Conservation (phyloP, 2,329 filamentous ascomycete genomes). For the Aureobasidium lini region DNA sequence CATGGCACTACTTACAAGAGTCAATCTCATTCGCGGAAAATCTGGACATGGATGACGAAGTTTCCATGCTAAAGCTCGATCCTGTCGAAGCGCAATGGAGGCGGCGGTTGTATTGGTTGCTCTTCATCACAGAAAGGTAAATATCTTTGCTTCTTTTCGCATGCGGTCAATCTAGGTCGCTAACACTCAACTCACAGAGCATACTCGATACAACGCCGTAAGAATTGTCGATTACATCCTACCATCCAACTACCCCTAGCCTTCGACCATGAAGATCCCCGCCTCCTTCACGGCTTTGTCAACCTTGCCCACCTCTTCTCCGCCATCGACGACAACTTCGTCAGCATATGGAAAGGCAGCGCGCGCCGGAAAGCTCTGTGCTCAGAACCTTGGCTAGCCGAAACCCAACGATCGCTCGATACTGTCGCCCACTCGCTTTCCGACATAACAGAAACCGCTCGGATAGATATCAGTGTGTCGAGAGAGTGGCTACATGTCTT, state of each 20-base stretch:
- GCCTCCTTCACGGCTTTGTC: slow-evolving; percentile 29
- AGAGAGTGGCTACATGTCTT: slow-evolving; percentile 30
- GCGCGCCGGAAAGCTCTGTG: slow-evolving; percentile 26
- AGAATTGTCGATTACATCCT: slow-evolving; percentile 26
- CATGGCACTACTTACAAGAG: slow-evolving; percentile 30
- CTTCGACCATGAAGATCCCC: slow-evolving; percentile 28
- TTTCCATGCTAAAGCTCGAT: slow-evolving; percentile 25
- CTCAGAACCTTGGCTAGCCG: slow-evolving; percentile 27
- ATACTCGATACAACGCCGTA: slow-evolving; percentile 29
- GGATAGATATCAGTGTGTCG: slow-evolving; percentile 28
- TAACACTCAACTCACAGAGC: slow-evolving; percentile 18
- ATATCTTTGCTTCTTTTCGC: neutral
- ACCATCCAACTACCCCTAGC: slow-evolving; percentile 26
- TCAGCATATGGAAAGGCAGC: slow-evolving; percentile 27
- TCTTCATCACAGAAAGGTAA: slow-evolving; percentile 28
- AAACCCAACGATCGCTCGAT: slow-evolving; percentile 28
- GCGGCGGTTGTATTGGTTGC: slow-evolving; percentile 28
- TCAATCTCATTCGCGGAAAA: slow-evolving; percentile 28
- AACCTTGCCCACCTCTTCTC: slow-evolving; percentile 29
- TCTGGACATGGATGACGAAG: slow-evolving; percentile 28
- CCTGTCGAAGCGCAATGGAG: slow-evolving; percentile 28
- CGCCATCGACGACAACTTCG: slow-evolving; percentile 29
- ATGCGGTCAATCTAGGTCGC: neutral
- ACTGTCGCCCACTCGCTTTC: slow-evolving; percentile 23
- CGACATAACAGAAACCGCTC: slow-evolving; percentile 28